phyloP scores from a whole-genome alignment of 441 rosid genomes.

The Dalechampia spathulata region DNA sequence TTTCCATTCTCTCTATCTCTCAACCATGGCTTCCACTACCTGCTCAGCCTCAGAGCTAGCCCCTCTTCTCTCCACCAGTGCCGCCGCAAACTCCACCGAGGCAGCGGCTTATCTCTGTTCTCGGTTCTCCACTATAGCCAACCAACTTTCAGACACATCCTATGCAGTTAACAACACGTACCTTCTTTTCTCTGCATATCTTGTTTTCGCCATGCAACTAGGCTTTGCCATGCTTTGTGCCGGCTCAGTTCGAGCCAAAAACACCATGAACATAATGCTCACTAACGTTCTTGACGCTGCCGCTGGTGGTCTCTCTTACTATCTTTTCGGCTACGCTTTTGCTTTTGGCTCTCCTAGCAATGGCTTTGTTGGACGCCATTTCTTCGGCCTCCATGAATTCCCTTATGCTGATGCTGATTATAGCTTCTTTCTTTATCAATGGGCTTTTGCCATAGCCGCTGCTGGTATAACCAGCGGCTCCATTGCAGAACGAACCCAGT shows the following conservation, averaged over 20 bases:
- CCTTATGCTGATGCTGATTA: constrained; percentile 40
- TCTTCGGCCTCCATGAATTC: constrained; percentile 47
- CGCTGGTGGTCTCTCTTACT: constrained; percentile 74
- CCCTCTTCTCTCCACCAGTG: constrained; percentile 32
- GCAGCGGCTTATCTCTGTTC: constrained; percentile 66
- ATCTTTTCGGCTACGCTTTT: constrained; percentile 83
- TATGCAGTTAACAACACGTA: constrained; percentile 71
- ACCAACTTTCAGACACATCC: constrained; percentile 49
- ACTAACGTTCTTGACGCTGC: constrained; percentile 94
- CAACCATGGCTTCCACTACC: constrained; percentile 19
- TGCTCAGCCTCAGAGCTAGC: constrained; percentile 50
- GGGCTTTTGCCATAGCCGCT: constrained; percentile 78
- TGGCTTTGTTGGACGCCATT: constrained; percentile 72
- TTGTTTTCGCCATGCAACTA: constrained; percentile 88
- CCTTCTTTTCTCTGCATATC: constrained; percentile 86
- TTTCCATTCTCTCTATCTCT: constrained; percentile 1
- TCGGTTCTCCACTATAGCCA: constrained; percentile 29
- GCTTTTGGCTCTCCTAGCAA: constrained; percentile 71
- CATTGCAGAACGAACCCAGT: constrained; percentile 66
- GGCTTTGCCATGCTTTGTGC: constrained; percentile 95
- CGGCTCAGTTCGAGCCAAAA: constrained; percentile 87
- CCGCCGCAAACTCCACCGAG: constrained; percentile 37
- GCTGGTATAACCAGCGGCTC: constrained; percentile 78
- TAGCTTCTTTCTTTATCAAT: constrained; percentile 54
- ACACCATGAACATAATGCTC: constrained; percentile 91